phyloP scores from a whole-genome alignment of 139 green algal species.

The Chlamydomonas sphaeroides region DNA sequence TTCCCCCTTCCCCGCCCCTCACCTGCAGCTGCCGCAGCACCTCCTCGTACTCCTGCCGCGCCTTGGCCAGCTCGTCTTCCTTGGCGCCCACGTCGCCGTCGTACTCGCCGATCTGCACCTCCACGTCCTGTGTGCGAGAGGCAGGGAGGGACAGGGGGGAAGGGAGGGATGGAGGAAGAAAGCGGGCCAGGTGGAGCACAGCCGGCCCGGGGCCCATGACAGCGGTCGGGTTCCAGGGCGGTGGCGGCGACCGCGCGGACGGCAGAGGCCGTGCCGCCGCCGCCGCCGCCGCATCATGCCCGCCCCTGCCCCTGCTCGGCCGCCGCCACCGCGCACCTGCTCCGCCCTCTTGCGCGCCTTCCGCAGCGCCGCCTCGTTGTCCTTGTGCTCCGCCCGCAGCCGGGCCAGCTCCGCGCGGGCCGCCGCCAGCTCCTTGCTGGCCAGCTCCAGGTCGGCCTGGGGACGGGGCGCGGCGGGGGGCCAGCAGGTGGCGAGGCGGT shows the following conservation, averaged over 20 bases:
- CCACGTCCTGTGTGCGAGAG: constrained; percentile 41
- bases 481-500: too few relatives aligned
- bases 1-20: background rate
- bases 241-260: too few relatives aligned
- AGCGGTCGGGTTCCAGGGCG: too few relatives aligned
- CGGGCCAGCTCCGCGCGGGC: constrained; percentile 27
- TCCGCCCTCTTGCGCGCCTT: constrained; percentile 54
- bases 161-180: background rate
- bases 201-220: too few relatives aligned
- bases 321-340: constrained; percentile 19
- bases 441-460: constrained; percentile 14
- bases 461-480: background rate
- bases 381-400: constrained; percentile 37
- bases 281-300: too few relatives aligned
- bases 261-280: too few relatives aligned
- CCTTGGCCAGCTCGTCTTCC: constrained; percentile 43
- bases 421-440: constrained; percentile 23
- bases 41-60: constrained; percentile 41
- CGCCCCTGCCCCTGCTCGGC: too few relatives aligned
- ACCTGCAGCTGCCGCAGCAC: constrained; percentile 27
- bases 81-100: constrained; percentile 53
- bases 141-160: too few relatives aligned
- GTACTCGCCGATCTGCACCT: constrained; percentile 58
- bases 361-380: constrained; percentile 44
- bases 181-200: background rate